These are phyloP conservation scores for Eucalyptus melliodora DNA, from an alignment of 345 rosid species.

Conservation along the genomic window DNA sequence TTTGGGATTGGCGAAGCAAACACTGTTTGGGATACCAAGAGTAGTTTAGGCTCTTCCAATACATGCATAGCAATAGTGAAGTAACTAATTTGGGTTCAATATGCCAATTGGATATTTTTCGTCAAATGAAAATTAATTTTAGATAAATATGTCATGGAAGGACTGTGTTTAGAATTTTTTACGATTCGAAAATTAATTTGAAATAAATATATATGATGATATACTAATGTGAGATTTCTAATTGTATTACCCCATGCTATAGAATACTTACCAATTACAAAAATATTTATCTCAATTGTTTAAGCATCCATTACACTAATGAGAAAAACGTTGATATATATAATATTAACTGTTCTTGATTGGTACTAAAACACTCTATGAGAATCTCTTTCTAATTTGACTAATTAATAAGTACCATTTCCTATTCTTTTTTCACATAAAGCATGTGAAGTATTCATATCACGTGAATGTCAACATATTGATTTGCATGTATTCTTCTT, in stretches of 20 bases:
- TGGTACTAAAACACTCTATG: too few species aligned
- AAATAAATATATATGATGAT: too few species aligned
- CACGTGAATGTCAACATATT: neutral
- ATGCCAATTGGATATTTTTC: neutral
- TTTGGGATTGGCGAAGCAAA: neutral
- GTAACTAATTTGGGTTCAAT: neutral
- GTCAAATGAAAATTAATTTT: neutral
- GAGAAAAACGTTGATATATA: too few species aligned
- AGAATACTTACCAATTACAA: neutral
- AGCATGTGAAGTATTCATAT: too few species aligned
- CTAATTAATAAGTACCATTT: too few species aligned
- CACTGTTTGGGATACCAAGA: accelerated
- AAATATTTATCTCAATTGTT: too few species aligned
- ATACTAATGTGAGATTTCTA: too few species aligned
- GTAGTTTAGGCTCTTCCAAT: neutral
- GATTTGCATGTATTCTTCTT: neutral
- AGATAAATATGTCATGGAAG: neutral
- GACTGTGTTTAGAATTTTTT: neutral
- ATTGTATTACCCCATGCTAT: too few species aligned
- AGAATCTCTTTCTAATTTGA: too few species aligned
- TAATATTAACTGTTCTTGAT: too few species aligned
- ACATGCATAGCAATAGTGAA: neutral
- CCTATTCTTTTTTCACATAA: too few species aligned
- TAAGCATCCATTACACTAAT: too few species aligned
- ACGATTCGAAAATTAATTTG: accelerated